phyloP scores from a whole-genome alignment of 805 yeast genomes.

The Ogataea paradorogensis region DNA sequence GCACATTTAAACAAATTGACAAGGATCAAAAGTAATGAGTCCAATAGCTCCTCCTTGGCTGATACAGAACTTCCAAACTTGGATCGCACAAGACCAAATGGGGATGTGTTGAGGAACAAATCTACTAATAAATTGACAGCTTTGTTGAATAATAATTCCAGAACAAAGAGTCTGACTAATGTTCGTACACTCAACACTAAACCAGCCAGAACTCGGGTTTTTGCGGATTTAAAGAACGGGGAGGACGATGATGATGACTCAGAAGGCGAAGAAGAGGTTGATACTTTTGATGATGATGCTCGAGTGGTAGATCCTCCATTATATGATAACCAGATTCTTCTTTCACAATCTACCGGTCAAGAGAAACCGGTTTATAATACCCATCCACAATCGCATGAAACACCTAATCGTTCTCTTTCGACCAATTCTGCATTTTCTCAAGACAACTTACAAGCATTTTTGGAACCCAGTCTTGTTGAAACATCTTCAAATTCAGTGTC shows the following conservation, averaged over 20 bases:
- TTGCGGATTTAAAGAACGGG: constrained; percentile 23
- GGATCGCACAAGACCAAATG: constrained; percentile 27
- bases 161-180: constrained; percentile 29
- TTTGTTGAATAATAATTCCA: constrained; percentile 4
- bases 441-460: neutral
- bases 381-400: neutral
- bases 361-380: constrained; percentile 33
- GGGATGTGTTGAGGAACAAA: constrained; percentile 22
- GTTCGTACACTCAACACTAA: constrained; percentile 24
- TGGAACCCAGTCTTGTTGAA: constrained; percentile 6
- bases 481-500: constrained; percentile 3
- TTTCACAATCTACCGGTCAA: constrained; percentile 54
- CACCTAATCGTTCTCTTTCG: neutral
- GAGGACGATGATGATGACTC: constrained; percentile 28
- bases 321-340: constrained; percentile 20
- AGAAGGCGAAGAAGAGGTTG: constrained; percentile 39
- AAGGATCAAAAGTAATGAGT: constrained; percentile 30
- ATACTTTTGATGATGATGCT: constrained; percentile 38
- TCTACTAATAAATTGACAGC: constrained; percentile 18
- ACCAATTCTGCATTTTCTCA: neutral
- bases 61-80: constrained; percentile 25
- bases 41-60: constrained; percentile 7
- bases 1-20: constrained; percentile 34
- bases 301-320: constrained; percentile 22
- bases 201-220: constrained; percentile 19